Evolutionary conservation across 164 flowering plant genomes (phyloP).

Genomic region (Sedum album): DNA sequence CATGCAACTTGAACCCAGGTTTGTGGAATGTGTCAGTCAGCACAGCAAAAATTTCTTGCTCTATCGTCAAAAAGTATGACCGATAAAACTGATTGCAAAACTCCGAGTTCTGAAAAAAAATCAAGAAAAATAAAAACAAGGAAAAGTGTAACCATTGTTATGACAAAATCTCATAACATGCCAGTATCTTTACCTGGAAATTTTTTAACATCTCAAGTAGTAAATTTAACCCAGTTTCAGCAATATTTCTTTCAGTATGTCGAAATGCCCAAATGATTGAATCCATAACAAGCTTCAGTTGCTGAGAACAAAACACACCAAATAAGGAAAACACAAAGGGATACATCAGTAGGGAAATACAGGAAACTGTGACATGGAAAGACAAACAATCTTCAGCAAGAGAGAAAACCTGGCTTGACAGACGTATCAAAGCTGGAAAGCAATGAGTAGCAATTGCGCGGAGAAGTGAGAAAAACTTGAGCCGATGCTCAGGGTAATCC

Average conservation of each 20-base stretch:
- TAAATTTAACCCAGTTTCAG: conserved; percentile 95
- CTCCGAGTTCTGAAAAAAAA: conserved; percentile 63
- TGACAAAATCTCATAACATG: not conserved
- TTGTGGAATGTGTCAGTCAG: conserved; percentile 98
- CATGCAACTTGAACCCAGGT: conserved; percentile 98
- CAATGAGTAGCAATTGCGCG: conserved; percentile 96
- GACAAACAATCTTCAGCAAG: not conserved
- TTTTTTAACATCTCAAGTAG: conserved; percentile 90
- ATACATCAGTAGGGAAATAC: not conserved
- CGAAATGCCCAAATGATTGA: conserved; percentile 99
- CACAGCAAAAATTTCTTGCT: conserved; percentile 98
- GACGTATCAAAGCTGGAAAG: conserved; percentile 77
- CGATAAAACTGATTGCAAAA: conserved; percentile 89
- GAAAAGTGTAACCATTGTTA: not conserved
- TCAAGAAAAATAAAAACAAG: not conserved
- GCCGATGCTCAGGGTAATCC: conserved; percentile 97
- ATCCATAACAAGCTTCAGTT: conserved; percentile 95
- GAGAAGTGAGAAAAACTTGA: conserved; percentile 87
- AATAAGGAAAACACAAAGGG: not conserved
- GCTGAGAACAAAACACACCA: conserved; percentile 34
- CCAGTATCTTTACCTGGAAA: conserved; percentile 46
- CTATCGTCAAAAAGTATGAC: conserved; percentile 73
- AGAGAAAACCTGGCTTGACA: conserved; percentile 74
- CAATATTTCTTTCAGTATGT: conserved; percentile 95
- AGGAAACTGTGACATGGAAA: not conserved